These are phyloP conservation scores for Colletotrichum neosansevieriae DNA, from an alignment of 2,329 filamentous ascomycete species.

Conservation along the genomic window DNA sequence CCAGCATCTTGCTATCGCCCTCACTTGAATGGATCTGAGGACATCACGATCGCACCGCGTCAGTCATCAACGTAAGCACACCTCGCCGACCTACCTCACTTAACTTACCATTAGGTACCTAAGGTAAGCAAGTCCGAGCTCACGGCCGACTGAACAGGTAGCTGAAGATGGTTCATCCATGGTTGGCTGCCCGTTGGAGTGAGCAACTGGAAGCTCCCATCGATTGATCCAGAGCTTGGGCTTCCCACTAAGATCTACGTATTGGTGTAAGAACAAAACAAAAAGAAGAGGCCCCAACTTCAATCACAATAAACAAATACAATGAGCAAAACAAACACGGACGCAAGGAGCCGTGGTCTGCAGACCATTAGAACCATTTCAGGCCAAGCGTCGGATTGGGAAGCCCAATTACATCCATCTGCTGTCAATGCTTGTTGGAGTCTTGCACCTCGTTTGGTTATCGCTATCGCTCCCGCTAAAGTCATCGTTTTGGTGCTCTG, in stretches of 20 bases:
- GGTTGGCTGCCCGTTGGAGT: constrained; percentile 5
- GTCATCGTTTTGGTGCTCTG: not conserved
- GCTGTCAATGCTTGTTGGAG: not conserved
- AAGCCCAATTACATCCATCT: not conserved
- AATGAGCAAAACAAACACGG: constrained; percentile 12
- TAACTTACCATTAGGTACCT: no score
- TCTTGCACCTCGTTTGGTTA: no score
- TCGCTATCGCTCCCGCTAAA: not conserved
- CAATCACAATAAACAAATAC: constrained; percentile 10
- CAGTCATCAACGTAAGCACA: no score
- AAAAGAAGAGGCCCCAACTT: not conserved
- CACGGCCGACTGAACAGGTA: not conserved
- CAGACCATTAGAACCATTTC: not conserved
- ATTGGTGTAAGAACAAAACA: not conserved
- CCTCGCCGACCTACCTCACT: no score
- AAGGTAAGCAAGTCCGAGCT: constrained; percentile 5
- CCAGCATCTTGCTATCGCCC: no score
- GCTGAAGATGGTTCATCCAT: constrained; percentile 32
- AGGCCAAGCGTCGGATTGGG: not conserved
- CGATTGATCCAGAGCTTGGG: constrained; percentile 2
- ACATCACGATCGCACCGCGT: no score
- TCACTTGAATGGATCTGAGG: no score
- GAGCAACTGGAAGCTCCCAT: not conserved
- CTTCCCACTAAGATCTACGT: not conserved
- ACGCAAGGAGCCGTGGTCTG: not conserved